Base-by-base conservation (phyloP, 2,329 filamentous ascomycete genomes). In the Ophiosphaerella narmari region DNA sequence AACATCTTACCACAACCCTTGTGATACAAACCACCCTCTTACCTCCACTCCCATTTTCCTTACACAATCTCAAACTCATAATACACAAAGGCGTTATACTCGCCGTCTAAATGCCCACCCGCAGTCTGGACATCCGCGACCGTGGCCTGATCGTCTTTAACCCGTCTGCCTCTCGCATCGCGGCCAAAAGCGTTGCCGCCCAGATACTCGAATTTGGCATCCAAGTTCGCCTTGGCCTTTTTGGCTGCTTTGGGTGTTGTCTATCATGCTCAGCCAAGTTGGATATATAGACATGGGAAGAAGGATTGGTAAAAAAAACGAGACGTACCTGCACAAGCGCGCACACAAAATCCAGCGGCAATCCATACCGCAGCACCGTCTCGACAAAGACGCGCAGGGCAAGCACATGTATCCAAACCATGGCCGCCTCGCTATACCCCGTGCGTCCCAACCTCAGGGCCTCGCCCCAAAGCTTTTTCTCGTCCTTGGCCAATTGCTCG, bases 11-110 rank as follows among this genome's bases (percentile, higher is more conserved):
- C n/a, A n/a, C n/a, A n/a, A n/a, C n/a, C n/a, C n/a, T n/a, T n/a
- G 16, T 18, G 16, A 3, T 18, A 18, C 16, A 18, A 18, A 18
- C 16, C 16, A 18, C 16, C 16, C 16, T 4, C 6, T 1, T 29
- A 7, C 26, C 26, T 29, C 11, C 26, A 8, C 26, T 29, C 11
- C 18, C 4, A 21, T 29, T 11, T 29, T 6, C 26, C 26, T 37
- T 60, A 65, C 60, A 63, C 55, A 45, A 97, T 86, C 70, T 94
- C 90, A 71, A 97, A 89, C 72, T 96, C 90, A 76, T 97, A 99
- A 79, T 92, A 97, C 70, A 97, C 94, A 75, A 95, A 99, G 35
- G 94, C 88, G 52, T 91, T 94, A 78, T 97, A 99, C 73, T 97
- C 91, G 51, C 91, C 89, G 14, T 84, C 85, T 36, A 84, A 82